Conservation (phyloP, 2,329 filamentous ascomycete species). For the Cladophialophora exuberans region DNA sequence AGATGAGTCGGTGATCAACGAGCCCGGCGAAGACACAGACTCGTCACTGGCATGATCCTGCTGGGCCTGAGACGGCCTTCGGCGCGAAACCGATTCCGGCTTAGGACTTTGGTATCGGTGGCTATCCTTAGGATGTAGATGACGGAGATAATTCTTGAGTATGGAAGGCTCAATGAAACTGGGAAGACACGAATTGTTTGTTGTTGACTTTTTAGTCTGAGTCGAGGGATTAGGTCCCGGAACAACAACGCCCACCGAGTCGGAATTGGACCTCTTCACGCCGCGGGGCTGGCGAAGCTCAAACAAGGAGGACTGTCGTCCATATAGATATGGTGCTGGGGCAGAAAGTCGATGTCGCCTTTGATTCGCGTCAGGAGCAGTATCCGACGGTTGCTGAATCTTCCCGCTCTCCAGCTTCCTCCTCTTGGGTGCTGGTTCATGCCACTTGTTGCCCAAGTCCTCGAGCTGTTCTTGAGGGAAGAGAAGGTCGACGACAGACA, state of each 20-base stretch:
- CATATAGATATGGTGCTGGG: conserved; percentile 7
- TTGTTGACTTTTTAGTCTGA: background rate
- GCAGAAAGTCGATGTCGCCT: conserved; percentile 13
- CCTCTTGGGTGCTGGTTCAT: conserved; percentile 22
- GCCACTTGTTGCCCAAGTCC: conserved; percentile 29
- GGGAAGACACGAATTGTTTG: conserved; percentile 19
- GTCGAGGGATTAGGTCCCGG: background rate
- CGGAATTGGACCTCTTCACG: conserved; percentile 19
- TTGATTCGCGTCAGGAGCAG: background rate
- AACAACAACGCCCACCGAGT: background rate
- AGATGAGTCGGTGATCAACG: conserved; percentile 18
- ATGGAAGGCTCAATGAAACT: conserved; percentile 28
- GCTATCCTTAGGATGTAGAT: conserved; percentile 28
- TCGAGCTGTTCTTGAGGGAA: conserved; percentile 28
- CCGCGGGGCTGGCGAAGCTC: background rate
- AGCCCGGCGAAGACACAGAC: conserved; percentile 19
- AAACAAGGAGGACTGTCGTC: background rate
- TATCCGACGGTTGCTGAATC: background rate
- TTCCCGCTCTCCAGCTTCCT: conserved; percentile 20
- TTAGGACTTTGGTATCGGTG: conserved; percentile 17
- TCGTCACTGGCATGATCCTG: conserved; percentile 10
- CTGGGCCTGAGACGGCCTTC: background rate
- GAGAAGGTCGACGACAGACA: conserved; percentile 26
- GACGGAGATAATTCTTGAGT: conserved; percentile 25
- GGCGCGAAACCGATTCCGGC: conserved; percentile 4